A percentile compares a stretch with the other conserved stretches of the same genome.
phyloP scores from a whole-genome alignment of 1,284 basidiomycete species.

The Sanghuangporus baumii region DNA sequence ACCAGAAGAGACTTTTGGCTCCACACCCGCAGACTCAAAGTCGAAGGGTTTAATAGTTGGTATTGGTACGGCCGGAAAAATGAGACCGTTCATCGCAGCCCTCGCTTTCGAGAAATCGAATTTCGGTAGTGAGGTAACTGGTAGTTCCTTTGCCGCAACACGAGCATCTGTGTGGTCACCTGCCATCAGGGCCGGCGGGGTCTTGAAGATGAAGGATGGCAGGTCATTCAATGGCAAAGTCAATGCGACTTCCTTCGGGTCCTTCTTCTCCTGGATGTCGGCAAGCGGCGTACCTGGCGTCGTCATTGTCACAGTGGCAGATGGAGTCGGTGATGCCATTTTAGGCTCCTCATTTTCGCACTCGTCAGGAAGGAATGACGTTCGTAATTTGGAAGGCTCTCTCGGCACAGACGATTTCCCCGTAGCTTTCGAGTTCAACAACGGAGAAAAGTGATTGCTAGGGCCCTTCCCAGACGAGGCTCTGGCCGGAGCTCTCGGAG shows the following conservation, averaged over 20 bases:
- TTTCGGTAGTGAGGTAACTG: constrained; percentile 32
- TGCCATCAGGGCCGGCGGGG: constrained; percentile 28
- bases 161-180: constrained; percentile 34
- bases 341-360: constrained; percentile 28
- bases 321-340: constrained; percentile 17
- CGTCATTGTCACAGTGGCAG: constrained; percentile 9
- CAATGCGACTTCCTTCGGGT: constrained; percentile 21
- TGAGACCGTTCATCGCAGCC: not conserved
- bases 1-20: constrained; percentile 19
- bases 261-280: constrained; percentile 23
- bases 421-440: constrained; percentile 23
- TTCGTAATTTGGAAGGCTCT: constrained; percentile 68
- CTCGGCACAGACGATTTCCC: constrained; percentile 49
- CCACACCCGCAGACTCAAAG: constrained; percentile 30
- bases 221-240: constrained; percentile 22
- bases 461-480: no score
- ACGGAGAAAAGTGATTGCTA: constrained; percentile 11
- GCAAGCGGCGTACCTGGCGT: constrained; percentile 18
- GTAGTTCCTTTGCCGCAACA: constrained; percentile 26
- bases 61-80: not conserved
- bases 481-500: not conserved
- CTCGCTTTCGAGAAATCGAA: constrained; percentile 33
- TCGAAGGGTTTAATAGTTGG: constrained; percentile 3
- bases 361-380: constrained; percentile 48
- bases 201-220: constrained; percentile 24